phyloP scores from a whole-genome alignment of 768 basidiomycete species.

The Suillus spraguei region DNA sequence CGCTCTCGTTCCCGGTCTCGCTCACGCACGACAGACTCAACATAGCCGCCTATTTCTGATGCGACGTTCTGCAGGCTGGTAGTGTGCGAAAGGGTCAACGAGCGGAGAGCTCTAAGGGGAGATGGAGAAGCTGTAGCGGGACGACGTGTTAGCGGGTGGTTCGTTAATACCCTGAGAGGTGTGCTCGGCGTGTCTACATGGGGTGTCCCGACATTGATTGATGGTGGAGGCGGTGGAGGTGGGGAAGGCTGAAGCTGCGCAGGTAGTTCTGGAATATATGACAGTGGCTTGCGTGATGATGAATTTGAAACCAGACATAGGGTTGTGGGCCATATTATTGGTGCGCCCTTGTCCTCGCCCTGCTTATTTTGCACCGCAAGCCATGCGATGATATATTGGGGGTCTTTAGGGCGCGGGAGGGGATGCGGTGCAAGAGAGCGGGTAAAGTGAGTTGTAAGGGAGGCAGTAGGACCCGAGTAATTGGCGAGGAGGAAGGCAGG shows the following conservation, averaged over 20 bases:
- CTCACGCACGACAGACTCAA: slow-evolving; percentile 76
- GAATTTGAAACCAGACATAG: slow-evolving; percentile 55
- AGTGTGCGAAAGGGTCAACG: slow-evolving; percentile 52
- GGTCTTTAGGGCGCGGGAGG: slow-evolving; percentile 19
- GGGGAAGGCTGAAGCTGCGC: slow-evolving; percentile 60
- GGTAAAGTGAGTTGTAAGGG: slow-evolving; percentile 62
- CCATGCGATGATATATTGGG: slow-evolving; percentile 67
- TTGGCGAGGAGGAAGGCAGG: slow-evolving; percentile 74
- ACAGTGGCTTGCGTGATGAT: slow-evolving; percentile 44
- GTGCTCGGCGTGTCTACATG: slow-evolving; percentile 18
- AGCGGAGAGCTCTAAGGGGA: slow-evolving; percentile 43
- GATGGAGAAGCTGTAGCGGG: slow-evolving; percentile 38
- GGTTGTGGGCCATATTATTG: slow-evolving; percentile 69
- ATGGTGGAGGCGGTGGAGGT: slow-evolving; percentile 39
- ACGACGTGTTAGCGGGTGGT: slow-evolving; percentile 36
- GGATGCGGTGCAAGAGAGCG: slow-evolving; percentile 50
- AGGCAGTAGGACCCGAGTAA: slow-evolving; percentile 70
- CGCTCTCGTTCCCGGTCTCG: slow-evolving; percentile 79
- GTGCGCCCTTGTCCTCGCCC: slow-evolving; percentile 78
- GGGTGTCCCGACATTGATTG: slow-evolving; percentile 28
- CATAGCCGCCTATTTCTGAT: slow-evolving; percentile 64
- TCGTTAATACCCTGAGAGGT: slow-evolving; percentile 14
- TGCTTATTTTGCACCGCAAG: slow-evolving; percentile 75
- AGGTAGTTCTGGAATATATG: slow-evolving; percentile 65
- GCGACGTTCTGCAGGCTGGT: slow-evolving; percentile 57